Percentiles rank a stretch among this genome's conserved stretches.
Conservation (phyloP, 306 rosid species). For the Cucumis sativus region Cucumber_9930_V3 NC_026657.2:33724001-33724500, state of each 20-base stretch:
- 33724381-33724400: neutral
- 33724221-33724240: neutral
- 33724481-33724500: conserved; percentile 54
- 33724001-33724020: neutral
- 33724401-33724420: neutral
- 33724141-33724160: neutral
- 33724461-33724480: conserved; percentile 76
- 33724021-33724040: neutral
- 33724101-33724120: neutral
- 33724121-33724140: neutral
- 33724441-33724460: conserved; percentile 60
- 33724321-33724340: neutral
- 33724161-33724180: neutral
- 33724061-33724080: neutral
- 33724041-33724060: neutral
- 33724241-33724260: neutral
- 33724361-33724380: neutral
- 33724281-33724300: neutral
- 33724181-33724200: neutral
- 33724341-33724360: neutral
- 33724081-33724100: neutral
- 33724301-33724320: neutral
- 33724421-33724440: conserved; percentile 34
- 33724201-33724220: neutral
- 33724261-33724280: neutral